Evolutionary conservation across 352 stramenopile genomes (phyloP).

Genomic region (Phytophthora foliorum): DNA sequence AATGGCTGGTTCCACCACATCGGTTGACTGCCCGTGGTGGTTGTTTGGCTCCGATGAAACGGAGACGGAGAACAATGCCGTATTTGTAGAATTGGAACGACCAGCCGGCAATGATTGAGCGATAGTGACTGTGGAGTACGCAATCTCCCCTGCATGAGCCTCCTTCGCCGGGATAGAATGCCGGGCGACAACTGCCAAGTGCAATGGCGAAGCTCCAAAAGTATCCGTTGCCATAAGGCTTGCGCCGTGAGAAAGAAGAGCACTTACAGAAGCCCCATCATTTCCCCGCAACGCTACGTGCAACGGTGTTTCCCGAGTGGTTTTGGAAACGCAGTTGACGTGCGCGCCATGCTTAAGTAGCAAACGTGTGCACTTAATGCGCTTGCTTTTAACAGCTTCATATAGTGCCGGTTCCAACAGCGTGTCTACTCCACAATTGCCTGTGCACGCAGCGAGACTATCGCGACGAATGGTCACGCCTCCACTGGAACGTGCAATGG

Average conservation of each 20-base stretch:
- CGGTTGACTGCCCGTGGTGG: conserved; percentile 1
- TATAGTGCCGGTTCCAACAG: conserved; percentile 59
- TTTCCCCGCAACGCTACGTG: conserved; percentile 59
- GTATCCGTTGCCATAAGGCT: conserved; percentile 55
- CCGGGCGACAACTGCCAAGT: conserved; percentile 54
- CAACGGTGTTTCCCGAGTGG: conserved; percentile 52
- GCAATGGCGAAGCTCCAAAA: conserved; percentile 49
- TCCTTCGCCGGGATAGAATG: conserved; percentile 61
- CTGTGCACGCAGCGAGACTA: conserved; percentile 31
- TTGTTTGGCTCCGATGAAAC: conserved; percentile 16
- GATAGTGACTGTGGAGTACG: conserved; percentile 50
- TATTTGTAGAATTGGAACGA: conserved; percentile 17
- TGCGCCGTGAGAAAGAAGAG: conserved; percentile 57
- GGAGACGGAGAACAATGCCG: conserved; percentile 18
- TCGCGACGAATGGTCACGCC: conserved; percentile 10
- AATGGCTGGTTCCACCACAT: conserved; percentile 52
- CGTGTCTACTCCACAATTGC: conserved; percentile 43
- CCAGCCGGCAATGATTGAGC: conserved; percentile 26
- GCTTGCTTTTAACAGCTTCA: conserved; percentile 47
- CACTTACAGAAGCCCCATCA: conserved; percentile 46
- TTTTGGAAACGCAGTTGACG: conserved; percentile 52
- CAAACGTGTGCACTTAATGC: conserved; percentile 41
- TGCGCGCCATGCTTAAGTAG: conserved; percentile 57
- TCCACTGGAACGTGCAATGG: conserved; percentile 25
- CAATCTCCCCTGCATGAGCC: conserved; percentile 63